A percentile compares a stretch with the other conserved stretches of the same genome.
phyloP scores from a whole-genome alignment of 805 yeast species.

The Schizosaccharomyces japonicus region DNA sequence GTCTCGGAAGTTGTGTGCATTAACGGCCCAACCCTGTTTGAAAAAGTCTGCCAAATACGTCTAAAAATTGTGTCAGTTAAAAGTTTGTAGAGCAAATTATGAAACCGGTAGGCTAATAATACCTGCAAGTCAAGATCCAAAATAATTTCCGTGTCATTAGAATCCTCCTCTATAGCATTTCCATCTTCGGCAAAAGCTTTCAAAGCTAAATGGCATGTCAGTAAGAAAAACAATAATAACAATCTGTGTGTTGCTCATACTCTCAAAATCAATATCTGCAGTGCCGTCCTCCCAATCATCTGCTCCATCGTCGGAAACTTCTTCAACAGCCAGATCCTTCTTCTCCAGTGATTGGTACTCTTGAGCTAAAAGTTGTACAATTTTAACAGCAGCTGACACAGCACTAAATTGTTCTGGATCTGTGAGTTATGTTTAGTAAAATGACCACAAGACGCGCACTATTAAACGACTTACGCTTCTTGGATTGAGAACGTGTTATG shows the following conservation, averaged over 20 bases:
- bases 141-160: not conserved
- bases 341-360: not conserved
- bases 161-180: not conserved
- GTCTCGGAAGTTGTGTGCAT: not conserved
- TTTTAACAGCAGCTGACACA: not conserved
- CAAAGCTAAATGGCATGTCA: not conserved
- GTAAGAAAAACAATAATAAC: not conserved
- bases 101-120: too few relatives aligned
- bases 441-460: too few relatives aligned
- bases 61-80: not conserved
- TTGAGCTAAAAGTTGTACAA: not conserved
- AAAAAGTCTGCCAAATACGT: not conserved
- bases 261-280: too few relatives aligned
- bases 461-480: slow-evolving; percentile 18
- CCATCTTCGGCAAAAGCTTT: not conserved
- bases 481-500: slow-evolving; percentile 31
- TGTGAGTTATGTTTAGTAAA: not conserved
- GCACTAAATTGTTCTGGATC: not conserved
- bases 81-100: too few relatives aligned
- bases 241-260: too few relatives aligned
- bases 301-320: not conserved
- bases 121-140: not conserved
- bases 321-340: not conserved
- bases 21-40: not conserved
- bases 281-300: slow-evolving; percentile 4